Conservation (phyloP, 768 basidiomycete species). For the Lactarius sp. region DNA sequence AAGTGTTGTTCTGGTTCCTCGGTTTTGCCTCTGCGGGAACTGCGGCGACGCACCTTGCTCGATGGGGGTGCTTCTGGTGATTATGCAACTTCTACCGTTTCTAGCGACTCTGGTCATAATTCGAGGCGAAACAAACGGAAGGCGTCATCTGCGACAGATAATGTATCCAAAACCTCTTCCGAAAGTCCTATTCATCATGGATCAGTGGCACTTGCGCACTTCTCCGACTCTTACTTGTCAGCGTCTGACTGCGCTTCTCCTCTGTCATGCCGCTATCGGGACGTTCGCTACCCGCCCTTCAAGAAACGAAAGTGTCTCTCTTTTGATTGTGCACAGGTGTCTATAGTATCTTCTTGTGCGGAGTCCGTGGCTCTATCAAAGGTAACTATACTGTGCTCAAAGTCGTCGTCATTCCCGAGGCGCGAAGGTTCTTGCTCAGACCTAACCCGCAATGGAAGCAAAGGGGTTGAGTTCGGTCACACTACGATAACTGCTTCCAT, state of each 20-base stretch:
- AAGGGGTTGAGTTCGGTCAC: background rate
- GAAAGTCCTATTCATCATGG: background rate
- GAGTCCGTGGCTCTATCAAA: background rate
- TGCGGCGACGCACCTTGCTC: background rate
- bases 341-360: background rate
- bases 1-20: background rate
- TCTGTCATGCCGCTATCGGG: background rate
- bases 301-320: constrained; percentile 12
- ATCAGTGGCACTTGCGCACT: background rate
- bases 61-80: background rate
- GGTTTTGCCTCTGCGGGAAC: background rate
- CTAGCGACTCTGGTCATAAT: background rate
- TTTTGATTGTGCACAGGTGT: background rate
- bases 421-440: background rate
- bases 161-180: background rate
- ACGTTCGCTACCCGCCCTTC: background rate
- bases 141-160: background rate
- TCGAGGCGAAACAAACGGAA: constrained; percentile 12
- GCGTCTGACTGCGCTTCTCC: constrained; percentile 6
- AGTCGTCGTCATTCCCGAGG: background rate
- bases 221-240: constrained; percentile 8
- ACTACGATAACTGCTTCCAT: too few relatives aligned
- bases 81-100: background rate
- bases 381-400: background rate
- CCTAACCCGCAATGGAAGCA: background rate